A percentile compares a stretch with the other conserved stretches of the same genome.
phyloP scores from a whole-genome alignment of 106 monocot species.

The Allium cepa region DNA sequence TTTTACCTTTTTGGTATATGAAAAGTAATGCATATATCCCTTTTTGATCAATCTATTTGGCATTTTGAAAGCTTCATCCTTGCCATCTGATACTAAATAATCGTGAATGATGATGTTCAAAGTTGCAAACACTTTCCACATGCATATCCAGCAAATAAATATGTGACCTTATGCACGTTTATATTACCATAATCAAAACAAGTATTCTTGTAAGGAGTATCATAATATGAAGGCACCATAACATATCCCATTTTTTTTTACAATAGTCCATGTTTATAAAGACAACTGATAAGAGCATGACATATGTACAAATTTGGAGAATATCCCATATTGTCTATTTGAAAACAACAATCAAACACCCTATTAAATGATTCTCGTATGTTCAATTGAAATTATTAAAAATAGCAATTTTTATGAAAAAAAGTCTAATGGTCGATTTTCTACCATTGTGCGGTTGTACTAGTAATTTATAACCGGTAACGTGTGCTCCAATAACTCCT shows the following conservation, averaged over 20 bases:
- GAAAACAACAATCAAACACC: slow-evolving; percentile 50
- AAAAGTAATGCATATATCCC: slow-evolving; percentile 24
- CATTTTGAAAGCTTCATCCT: slow-evolving; percentile 63
- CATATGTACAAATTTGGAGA: slow-evolving; percentile 70
- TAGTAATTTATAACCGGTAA: too few relatives aligned
- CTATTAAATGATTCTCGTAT: slow-evolving; percentile 38
- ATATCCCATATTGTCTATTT: slow-evolving; percentile 49
- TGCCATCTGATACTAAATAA: slow-evolving; percentile 31
- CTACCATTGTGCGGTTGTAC: too few relatives aligned
- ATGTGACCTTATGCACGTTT: slow-evolving; percentile 15
- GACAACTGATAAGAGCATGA: slow-evolving; percentile 46
- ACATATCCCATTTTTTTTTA: slow-evolving; percentile 49
- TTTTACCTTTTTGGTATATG: too few relatives aligned
- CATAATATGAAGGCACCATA: slow-evolving; percentile 19
- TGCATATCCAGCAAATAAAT: slow-evolving; percentile 21
- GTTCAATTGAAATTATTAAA: too few relatives aligned
- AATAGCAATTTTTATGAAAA: too few relatives aligned
- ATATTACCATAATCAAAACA: slow-evolving; percentile 1
- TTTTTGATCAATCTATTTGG: slow-evolving; percentile 67
- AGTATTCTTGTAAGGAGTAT: slow-evolving; percentile 2
- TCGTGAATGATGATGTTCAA: slow-evolving; percentile 84
- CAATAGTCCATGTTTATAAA: slow-evolving; percentile 70
- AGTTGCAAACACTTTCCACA: slow-evolving; percentile 36
- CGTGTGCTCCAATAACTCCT: too few relatives aligned
- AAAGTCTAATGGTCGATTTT: too few relatives aligned